Base-by-base conservation (phyloP, 768 basidiomycete species). In the Pleurotus pulmonarius region DNA sequence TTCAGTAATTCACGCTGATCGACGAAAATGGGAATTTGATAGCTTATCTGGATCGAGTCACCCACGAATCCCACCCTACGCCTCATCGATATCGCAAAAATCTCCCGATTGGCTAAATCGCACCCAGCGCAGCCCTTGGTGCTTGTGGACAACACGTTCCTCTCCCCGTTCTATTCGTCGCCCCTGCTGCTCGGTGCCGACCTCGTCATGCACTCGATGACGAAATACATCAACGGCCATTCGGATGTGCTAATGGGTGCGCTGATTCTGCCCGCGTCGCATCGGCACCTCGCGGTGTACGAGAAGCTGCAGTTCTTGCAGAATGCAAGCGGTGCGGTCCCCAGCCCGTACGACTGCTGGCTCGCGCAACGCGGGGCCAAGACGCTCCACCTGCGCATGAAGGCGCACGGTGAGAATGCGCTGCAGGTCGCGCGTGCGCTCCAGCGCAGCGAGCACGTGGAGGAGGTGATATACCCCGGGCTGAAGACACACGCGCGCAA, bases 11-110 rank as follows among this genome's bases (percentile, higher is more conserved):
- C 20, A 52, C 46, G 43, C 49, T 16, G 1, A 49, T 11, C 26
- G 46, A 26, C 45, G 12, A 24, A 48, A 37, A 29, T 43, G 41
- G 41, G 11, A 43, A 43, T 20, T 43, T 43, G 41, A 43, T 20
- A 96, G 92, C 76, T 97, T 8, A 81, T 99, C 55, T 98, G 94
- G 94, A 85, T 97, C 61, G 96, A 99, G 71, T 79, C 91, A 0
- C 96, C 94, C 0, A 98, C 96, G 3, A 98, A 98, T 74, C 96
- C 96, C 0, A 92, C 92, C 1, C 85, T 98, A 8, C 85, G 90
- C 15, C 73, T 98, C 38, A 85, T 95, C 39, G 89, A 93, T 64
- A 86, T 98, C 66, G 70, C 77, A 1, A 82, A 84, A 54, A 82
- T 98, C 60, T 79, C 83, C 22, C 66, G 78, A 9, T 72, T 96